A percentile compares a stretch with the other conserved stretches of the same genome.
phyloP scores from a whole-genome alignment of 441 rosid species.

The Jatropha multifida region DNA sequence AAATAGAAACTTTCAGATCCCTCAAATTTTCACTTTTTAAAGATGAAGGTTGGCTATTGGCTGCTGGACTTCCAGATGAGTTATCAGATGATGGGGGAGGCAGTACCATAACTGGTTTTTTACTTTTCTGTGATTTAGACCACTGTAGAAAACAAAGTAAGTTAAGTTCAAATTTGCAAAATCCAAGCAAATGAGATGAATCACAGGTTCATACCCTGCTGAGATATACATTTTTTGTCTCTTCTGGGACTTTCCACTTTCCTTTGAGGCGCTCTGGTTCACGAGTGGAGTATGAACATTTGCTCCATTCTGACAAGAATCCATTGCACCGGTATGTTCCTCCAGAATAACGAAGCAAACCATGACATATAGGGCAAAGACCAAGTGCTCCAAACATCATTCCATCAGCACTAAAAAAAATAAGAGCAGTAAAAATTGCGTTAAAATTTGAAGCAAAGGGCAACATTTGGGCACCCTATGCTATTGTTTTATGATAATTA shows the following conservation, averaged over 20 bases:
- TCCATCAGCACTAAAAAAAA: slow-evolving; percentile 78
- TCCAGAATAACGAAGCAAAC: slow-evolving; percentile 73
- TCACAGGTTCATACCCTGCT: slow-evolving; percentile 46
- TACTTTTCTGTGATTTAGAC: slow-evolving; percentile 76
- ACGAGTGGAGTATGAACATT: slow-evolving; percentile 71
- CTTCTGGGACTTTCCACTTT: slow-evolving; percentile 90
- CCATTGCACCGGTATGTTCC: slow-evolving; percentile 77
- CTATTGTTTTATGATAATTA: slow-evolving; percentile 4
- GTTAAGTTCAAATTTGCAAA: slow-evolving; percentile 22
- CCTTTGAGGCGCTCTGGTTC: slow-evolving; percentile 72
- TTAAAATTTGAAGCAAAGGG: neutral
- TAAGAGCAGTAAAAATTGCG: slow-evolving; percentile 19
- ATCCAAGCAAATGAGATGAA: slow-evolving; percentile 12
- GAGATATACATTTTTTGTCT: slow-evolving; percentile 61
- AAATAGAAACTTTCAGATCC: slow-evolving; percentile 65
- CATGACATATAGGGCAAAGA: slow-evolving; percentile 70
- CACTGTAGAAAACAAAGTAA: slow-evolving; percentile 56
- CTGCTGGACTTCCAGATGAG: slow-evolving; percentile 45
- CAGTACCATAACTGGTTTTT: slow-evolving; percentile 67
- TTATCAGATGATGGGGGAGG: slow-evolving; percentile 45
- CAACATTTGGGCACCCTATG: slow-evolving; percentile 5
- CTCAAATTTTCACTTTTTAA: slow-evolving; percentile 64
- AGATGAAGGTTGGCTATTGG: slow-evolving; percentile 43
- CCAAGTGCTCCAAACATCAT: slow-evolving; percentile 94
- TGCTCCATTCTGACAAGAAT: slow-evolving; percentile 86